A percentile compares a stretch with the other conserved stretches of the same genome.
These are phyloP conservation scores for Serpula lacrymans DNA, from an alignment of 768 basidiomycete genomes.

Conservation along the genomic window DNA sequence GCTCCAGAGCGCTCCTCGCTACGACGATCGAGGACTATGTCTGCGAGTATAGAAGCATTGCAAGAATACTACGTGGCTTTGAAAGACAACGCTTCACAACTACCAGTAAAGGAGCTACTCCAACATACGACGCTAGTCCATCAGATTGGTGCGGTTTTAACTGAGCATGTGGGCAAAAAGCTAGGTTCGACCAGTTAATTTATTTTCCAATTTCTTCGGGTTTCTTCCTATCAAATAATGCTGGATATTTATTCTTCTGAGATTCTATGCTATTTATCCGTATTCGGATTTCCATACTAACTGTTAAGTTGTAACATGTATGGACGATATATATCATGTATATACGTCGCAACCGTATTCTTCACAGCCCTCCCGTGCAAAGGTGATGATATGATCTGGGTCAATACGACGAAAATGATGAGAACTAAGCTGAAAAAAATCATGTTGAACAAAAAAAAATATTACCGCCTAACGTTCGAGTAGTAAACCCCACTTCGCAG, in stretches of 20 bases:
- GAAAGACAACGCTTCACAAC: conserved; percentile 42
- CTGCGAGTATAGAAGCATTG: conserved; percentile 41
- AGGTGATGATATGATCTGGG: conserved; percentile 63
- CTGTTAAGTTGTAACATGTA: no score
- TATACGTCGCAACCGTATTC: conserved; percentile 50
- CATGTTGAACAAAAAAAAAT: conserved; percentile 17
- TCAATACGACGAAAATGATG: conserved; percentile 1
- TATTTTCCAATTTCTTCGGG: neutral
- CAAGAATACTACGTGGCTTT: conserved; percentile 43
- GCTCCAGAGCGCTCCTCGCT: conserved; percentile 18
- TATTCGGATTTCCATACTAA: no score
- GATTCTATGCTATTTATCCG: no score
- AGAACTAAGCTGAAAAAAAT: neutral
- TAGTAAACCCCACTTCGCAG: conserved; percentile 72
- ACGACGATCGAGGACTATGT: conserved; percentile 36
- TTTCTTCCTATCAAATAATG: no score
- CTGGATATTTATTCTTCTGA: no score
- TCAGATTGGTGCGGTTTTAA: conserved; percentile 43
- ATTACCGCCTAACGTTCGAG: conserved; percentile 60
- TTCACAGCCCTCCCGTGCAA: conserved; percentile 60
- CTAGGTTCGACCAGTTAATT: conserved; percentile 11
- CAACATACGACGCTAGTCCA: conserved; percentile 44
- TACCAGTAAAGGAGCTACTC: conserved; percentile 45
- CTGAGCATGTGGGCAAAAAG: conserved; percentile 42
- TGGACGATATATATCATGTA: neutral